phyloP scores from a whole-genome alignment of 2,329 filamentous ascomycete genomes.

The Sclerotinia glacialis region DNA sequence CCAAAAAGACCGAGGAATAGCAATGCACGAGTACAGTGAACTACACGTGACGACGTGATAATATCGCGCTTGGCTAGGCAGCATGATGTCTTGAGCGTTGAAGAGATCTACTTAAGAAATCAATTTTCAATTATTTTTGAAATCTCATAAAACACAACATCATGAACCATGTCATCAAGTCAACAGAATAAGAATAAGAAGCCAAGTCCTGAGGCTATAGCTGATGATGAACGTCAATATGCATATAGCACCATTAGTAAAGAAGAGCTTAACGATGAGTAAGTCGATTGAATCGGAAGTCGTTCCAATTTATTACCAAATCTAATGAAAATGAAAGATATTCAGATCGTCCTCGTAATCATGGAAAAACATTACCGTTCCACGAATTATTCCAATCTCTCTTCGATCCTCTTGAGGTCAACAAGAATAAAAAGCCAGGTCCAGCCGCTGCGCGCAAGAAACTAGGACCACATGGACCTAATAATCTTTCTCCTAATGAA shows the following conservation, averaged over 20 bases:
- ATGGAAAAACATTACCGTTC: conserved; percentile 76
- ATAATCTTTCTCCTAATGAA: conserved; percentile 68
- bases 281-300: conserved; percentile 15
- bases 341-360: conserved; percentile 78
- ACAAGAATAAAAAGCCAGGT: conserved; percentile 61
- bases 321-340: conserved; percentile 51
- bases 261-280: conserved; percentile 34
- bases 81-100: not conserved
- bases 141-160: not conserved
- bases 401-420: conserved; percentile 77
- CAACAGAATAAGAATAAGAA: conserved; percentile 13
- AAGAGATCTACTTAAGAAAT: not conserved
- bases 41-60: not conserved
- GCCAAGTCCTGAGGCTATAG: conserved; percentile 32
- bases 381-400: conserved; percentile 72
- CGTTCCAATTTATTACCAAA: not conserved
- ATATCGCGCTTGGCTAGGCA: conserved; percentile 14
- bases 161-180: conserved; percentile 21
- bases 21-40: not conserved
- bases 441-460: conserved; percentile 54
- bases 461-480: conserved; percentile 50
- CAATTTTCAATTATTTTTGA: not conserved
- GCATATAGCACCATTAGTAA: conserved; percentile 42
- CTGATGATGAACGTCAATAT: conserved; percentile 50
- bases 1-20: too few relatives aligned